phyloP scores from a whole-genome alignment of 352 stramenopile species.

The Phytophthora sp. region DNA sequence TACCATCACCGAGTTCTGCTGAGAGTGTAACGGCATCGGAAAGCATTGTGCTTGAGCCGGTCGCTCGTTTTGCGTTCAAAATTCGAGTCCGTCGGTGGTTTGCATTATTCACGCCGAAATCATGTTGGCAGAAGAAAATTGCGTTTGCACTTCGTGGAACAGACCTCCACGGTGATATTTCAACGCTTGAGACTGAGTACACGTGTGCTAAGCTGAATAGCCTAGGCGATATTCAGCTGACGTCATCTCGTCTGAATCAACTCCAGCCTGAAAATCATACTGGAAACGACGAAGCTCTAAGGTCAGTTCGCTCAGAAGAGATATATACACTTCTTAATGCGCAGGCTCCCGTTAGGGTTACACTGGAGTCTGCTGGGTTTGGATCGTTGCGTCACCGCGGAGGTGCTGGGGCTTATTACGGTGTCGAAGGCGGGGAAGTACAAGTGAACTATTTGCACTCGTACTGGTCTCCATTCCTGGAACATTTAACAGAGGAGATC shows the following conservation, averaged over 20 bases:
- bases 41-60: not conserved
- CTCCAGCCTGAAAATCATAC: conserved; percentile 3
- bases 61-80: conserved; percentile 43
- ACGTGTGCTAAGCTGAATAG: conserved; percentile 41
- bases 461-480: conserved; percentile 49
- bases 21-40: not conserved
- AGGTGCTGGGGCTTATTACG: conserved; percentile 49
- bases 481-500: conserved; percentile 68
- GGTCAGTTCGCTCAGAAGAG: conserved; percentile 36
- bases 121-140: conserved; percentile 45
- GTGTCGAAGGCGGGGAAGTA: conserved; percentile 45
- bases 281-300: not conserved
- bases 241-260: conserved; percentile 47
- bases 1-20: not conserved
- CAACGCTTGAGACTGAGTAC: conserved; percentile 45
- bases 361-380: conserved; percentile 55
- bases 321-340: conserved; percentile 50
- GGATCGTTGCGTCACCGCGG: conserved; percentile 51
- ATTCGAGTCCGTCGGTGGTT: conserved; percentile 60
- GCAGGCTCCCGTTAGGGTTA: conserved; percentile 36
- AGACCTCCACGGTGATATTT: conserved; percentile 47
- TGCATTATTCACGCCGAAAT: conserved; percentile 60
- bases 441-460: conserved; percentile 69
- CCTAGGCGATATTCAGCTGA: conserved; percentile 45
- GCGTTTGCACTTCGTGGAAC: conserved; percentile 49